Conservation (phyloP, 2,329 filamentous ascomycete genomes). For the Remersonia thermophila region DNA sequence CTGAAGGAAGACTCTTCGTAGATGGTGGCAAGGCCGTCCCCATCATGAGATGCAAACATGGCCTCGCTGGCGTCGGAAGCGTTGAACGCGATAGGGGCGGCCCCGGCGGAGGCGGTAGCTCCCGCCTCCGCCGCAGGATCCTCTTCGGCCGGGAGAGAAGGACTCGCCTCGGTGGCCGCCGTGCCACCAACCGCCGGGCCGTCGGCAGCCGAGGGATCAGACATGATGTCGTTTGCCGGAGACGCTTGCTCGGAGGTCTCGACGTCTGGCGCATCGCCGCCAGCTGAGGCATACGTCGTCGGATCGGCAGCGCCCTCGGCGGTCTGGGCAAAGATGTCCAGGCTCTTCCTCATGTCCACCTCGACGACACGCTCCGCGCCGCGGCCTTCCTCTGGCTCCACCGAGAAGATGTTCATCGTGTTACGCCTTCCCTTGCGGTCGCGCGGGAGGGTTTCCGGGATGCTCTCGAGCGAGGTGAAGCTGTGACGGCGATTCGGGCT, state of each 20-base stretch:
- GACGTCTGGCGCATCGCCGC: too few relatives aligned
- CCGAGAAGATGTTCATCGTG: constrained; percentile 14
- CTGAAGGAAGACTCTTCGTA: too few relatives aligned
- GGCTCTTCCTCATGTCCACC: constrained; percentile 23
- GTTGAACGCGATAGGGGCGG: too few relatives aligned
- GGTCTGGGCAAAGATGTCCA: constrained; percentile 23
- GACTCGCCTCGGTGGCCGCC: too few relatives aligned
- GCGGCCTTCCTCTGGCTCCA: neutral
- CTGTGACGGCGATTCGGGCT: constrained; percentile 20
- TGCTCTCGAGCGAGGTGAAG: constrained; percentile 5
- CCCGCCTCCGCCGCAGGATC: too few relatives aligned
- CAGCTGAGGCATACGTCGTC: too few relatives aligned
- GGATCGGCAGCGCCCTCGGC: neutral
- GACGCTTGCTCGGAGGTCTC: too few relatives aligned
- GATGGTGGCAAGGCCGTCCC: constrained; percentile 18
- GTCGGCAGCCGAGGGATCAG: too few relatives aligned
- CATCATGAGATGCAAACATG: constrained; percentile 9
- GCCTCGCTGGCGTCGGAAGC: neutral
- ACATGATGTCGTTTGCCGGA: too few relatives aligned
- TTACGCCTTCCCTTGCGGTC: constrained; percentile 11
- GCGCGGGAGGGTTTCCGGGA: neutral
- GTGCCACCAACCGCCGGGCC: too few relatives aligned
- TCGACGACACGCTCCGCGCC: constrained; percentile 10
- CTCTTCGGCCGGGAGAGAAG: too few relatives aligned
- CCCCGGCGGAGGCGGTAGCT: too few relatives aligned